Percentiles rank a stretch among this genome's conserved stretches.
phyloP scores from a whole-genome alignment of 2,329 filamentous ascomycete genomes.

The Fusarium marasasianum region DNA sequence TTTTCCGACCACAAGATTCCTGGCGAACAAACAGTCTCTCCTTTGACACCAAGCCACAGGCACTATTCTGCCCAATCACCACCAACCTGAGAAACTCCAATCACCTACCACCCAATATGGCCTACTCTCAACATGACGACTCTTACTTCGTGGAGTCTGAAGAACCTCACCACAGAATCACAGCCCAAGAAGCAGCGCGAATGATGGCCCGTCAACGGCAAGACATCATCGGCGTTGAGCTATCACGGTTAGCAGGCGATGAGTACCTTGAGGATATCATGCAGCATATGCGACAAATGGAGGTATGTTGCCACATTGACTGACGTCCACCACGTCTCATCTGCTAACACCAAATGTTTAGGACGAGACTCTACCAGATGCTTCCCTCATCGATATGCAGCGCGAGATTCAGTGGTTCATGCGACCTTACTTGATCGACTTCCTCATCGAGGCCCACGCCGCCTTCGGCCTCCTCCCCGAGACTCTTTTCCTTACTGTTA shows the following conservation, averaged over 20 bases:
- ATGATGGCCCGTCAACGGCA: slow-evolving; percentile 84
- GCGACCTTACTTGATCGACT: slow-evolving; percentile 97
- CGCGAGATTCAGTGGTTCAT: slow-evolving; percentile 99
- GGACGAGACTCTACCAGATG: slow-evolving; percentile 91
- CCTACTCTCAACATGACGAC: slow-evolving; percentile 54
- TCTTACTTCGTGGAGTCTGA: slow-evolving; percentile 67
- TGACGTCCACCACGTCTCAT: not conserved
- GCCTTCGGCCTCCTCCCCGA: slow-evolving; percentile 94
- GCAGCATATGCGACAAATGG: slow-evolving; percentile 94
- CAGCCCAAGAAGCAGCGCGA: slow-evolving; percentile 78
- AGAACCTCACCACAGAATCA: slow-evolving; percentile 66
- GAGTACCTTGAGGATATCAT: slow-evolving; percentile 96
- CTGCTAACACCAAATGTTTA: slow-evolving; percentile 46
- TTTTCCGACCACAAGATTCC: slow-evolving; percentile 59
- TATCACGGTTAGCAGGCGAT: slow-evolving; percentile 84
- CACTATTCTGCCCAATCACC: slow-evolving; percentile 29
- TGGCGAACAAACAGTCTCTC: slow-evolving; percentile 62
- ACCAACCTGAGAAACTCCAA: slow-evolving; percentile 10
- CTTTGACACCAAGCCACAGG: slow-evolving; percentile 48
- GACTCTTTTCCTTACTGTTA: slow-evolving; percentile 95
- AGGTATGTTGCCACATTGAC: slow-evolving; percentile 62
- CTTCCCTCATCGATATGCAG: slow-evolving; percentile 98
- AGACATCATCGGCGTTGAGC: slow-evolving; percentile 86
- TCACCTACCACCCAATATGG: slow-evolving; percentile 54
- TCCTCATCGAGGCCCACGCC: slow-evolving; percentile 95